These are phyloP conservation scores for Candida railenensis DNA, from an alignment of 805 yeast genomes.

Conservation along the genomic window DNA sequence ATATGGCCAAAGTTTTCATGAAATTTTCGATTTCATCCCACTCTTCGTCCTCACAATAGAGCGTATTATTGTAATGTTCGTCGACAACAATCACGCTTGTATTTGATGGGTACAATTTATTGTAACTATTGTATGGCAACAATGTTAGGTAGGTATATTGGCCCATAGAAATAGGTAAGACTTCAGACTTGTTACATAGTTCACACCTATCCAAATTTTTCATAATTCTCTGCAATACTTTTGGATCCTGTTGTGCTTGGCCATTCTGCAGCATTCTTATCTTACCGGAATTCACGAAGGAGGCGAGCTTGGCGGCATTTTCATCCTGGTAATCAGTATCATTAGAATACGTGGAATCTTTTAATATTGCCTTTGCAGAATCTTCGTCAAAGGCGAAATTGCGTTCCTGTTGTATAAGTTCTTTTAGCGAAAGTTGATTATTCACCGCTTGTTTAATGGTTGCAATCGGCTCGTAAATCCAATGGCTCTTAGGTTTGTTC, in stretches of 20 bases:
- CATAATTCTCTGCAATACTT: conserved; percentile 21
- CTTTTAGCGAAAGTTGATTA: not conserved
- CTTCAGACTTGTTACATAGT: conserved; percentile 28
- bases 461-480: conserved; percentile 3
- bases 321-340: conserved; percentile 46
- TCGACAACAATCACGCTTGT: conserved; percentile 42
- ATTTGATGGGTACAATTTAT: conserved; percentile 20
- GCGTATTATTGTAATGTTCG: conserved; percentile 36
- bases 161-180: conserved; percentile 27
- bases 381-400: conserved; percentile 14
- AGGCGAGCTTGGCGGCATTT: conserved; percentile 35
- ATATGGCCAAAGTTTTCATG: conserved; percentile 39
- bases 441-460: not conserved
- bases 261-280: conserved; percentile 17
- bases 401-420: not conserved
- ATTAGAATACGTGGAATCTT: conserved; percentile 33
- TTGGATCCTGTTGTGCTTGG: conserved; percentile 20
- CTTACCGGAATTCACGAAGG: conserved; percentile 22
- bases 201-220: conserved; percentile 32
- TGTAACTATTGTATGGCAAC: conserved; percentile 38
- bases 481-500: not conserved
- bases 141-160: conserved; percentile 35
- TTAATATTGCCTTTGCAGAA: conserved; percentile 32
- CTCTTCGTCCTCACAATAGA: conserved; percentile 43
- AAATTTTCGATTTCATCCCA: conserved; percentile 42